Evolutionary conservation across 2,329 filamentous ascomycete genomes (phyloP), one percentile per base, ranked within the genome.

Genomic region (Colletotrichum karsti): DNA sequence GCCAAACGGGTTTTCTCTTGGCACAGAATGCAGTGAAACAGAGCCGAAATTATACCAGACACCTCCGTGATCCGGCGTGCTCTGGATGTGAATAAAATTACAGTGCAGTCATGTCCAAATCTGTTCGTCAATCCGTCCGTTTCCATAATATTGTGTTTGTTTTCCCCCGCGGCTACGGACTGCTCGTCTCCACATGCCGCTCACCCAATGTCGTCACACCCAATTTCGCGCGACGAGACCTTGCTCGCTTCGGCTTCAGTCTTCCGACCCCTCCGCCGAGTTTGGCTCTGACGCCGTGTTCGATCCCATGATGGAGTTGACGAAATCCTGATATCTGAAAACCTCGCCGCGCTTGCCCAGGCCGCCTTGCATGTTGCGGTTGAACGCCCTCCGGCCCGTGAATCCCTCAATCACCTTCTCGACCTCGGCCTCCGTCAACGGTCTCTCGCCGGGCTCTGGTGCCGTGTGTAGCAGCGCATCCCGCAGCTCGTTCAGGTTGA

Each of bases 291-390:
- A 75, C 28, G 78, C 80, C 59, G 77, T 63, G 42, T 80, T 87
- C 9, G 86, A 84, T 3, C 90, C 90, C 73, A 88, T 85, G 55
- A 93, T 82, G 26, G 88, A 91, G 70, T 85, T 88, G 70, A 98
- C 93, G 81, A 98, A 98, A 66, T 99, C 96, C 70, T 93, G 90
- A 77, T 98, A 99, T 75, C 91, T 89, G 80, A 99, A 98, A 1
- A 98, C 94, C 68, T 98, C 95, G 1, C 93, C 93, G 69, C 92
- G 87, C 75, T 91, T 92, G 64, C 86, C 80, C 75, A 91, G 70
- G 69, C 88, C 80, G 70, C 83, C 77, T 74, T 80, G 78, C 78
- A 83, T 83, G 74, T 79, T 84, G 73, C 91, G 93, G 51, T 90
- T 92, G 79, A 98, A 97, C 0, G 93, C 94, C 69, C 93, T 88